Conservation (phyloP, 306 rosid genomes). For the Lathyrus aphaca region DNA sequence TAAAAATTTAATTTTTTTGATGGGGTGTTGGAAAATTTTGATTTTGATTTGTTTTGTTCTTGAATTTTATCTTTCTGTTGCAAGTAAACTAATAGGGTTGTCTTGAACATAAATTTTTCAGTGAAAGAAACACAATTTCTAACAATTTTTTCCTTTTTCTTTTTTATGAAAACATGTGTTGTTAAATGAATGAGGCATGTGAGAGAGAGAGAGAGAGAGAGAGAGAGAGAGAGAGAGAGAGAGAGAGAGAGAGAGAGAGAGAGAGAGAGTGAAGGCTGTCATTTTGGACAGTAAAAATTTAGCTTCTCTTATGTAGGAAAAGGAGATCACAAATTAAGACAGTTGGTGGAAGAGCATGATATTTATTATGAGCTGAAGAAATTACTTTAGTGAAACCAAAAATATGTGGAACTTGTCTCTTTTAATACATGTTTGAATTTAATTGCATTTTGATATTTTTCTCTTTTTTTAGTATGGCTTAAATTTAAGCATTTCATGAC, state of each 20-base stretch:
- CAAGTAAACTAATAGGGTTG: slow-evolving; percentile 33
- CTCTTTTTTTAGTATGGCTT: not conserved
- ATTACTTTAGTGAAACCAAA: not conserved
- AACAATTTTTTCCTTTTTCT: not conserved
- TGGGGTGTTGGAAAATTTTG: not conserved
- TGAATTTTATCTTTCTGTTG: slow-evolving; percentile 4
- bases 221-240: not conserved
- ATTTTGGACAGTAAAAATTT: slow-evolving; percentile 14
- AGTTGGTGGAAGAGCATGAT: slow-evolving; percentile 43
- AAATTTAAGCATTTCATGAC: slow-evolving; percentile 9
- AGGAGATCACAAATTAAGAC: slow-evolving; percentile 33
- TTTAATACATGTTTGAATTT: slow-evolving; percentile 29
- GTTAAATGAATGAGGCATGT: slow-evolving; percentile 4
- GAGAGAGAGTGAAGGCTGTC: slow-evolving; percentile 21
- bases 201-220: slow-evolving; percentile 5
- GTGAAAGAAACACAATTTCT: not conserved
- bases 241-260: slow-evolving; percentile 6
- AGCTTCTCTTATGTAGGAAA: slow-evolving; percentile 26
- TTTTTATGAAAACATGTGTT: slow-evolving; percentile 29
- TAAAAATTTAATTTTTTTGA: not conserved
- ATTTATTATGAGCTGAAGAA: not conserved
- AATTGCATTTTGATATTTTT: not conserved
- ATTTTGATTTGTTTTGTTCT: not conserved
- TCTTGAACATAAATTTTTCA: not conserved
- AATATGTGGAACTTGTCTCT: slow-evolving; percentile 35